Conservation (phyloP, 2,329 filamentous ascomycete species). For the Calonectria honghensis region DNA sequence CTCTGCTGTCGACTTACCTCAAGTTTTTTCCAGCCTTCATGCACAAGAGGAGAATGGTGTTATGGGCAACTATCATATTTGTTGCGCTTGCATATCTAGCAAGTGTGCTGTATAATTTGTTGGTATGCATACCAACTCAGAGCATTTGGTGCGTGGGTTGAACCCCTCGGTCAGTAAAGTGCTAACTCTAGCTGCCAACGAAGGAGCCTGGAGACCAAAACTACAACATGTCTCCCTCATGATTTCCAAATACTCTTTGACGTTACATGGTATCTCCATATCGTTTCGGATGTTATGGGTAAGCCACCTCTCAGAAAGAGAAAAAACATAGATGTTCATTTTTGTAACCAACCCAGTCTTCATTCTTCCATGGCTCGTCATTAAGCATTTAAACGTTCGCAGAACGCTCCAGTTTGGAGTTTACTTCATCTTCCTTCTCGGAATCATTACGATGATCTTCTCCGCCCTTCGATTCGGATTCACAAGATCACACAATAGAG, state of each 20-base stretch:
- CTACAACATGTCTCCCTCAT: neutral
- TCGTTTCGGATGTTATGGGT: neutral
- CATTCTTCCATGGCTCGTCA: constrained; percentile 6
- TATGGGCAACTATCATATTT: constrained; percentile 2
- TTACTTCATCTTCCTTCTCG: neutral
- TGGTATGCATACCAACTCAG: constrained; percentile 2
- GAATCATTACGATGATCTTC: neutral
- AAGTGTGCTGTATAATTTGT: neutral
- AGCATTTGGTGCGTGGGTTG: neutral
- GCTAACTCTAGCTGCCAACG: neutral
- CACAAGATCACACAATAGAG: neutral
- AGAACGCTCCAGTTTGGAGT: neutral
- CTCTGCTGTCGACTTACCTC: neutral
- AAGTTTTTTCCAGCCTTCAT: constrained; percentile 3
- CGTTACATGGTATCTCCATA: neutral
- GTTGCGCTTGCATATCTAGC: neutral
- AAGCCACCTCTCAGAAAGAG: neutral
- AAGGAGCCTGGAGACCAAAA: neutral
- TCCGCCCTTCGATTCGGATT: constrained; percentile 1
- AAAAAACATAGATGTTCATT: neutral
- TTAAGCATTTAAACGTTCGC: neutral
- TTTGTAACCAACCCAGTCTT: constrained; percentile 6
- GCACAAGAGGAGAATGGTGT: neutral
- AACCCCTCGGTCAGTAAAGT: no score
- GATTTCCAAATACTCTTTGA: neutral